Base-by-base conservation (phyloP, 75 land plant genomes). In the Cunninghamia lanceolata region DNA sequence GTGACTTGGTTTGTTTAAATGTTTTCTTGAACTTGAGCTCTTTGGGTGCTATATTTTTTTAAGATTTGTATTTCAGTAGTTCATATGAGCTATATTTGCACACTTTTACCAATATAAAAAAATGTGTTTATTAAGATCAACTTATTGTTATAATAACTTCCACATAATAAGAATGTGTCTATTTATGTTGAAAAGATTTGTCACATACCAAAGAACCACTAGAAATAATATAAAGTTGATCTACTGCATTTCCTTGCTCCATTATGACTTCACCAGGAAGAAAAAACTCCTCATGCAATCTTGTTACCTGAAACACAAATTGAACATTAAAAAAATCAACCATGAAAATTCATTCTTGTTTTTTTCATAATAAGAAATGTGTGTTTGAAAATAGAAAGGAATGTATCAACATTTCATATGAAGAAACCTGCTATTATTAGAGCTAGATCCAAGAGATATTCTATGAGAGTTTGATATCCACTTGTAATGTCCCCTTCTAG, bases 221-320 rank as follows among this genome's bases (percentile, higher is more conserved):
- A 35, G 93, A 94, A 83, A 96, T 91, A 84, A 96, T 91, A 82
- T 96, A 96, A 59, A 96, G 85, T 70, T 95, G 95, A 85, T 96
- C 97, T 8, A 91, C 88, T 4, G 93, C 94, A 89, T 87, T 88
- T 76, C 98, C 98, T 76, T 95, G 96, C 71, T 96, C 95, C 87
- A 96, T 74, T 42, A 96, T 91, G 78, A 94, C 89, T 87, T 96
- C 98, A 45, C 97, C 97, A 3, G 97, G 97, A 43, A 95, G 93
- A 80, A 96, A 96, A 85, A 93, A 93, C 74, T 96, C 99, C 78
- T 96, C 97, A 81, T 94, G 94, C n/a, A 95, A 84, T 79, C 90
- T 89, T 15, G 83, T 95, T 19, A 89, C 99, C 98, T 95, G 89
- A 34, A 78, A 82, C 38, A 73, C 75, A 73, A 73, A 30, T 32